phyloP scores from a whole-genome alignment of 345 rosid species.

The Odontarrhena argentea region DNA sequence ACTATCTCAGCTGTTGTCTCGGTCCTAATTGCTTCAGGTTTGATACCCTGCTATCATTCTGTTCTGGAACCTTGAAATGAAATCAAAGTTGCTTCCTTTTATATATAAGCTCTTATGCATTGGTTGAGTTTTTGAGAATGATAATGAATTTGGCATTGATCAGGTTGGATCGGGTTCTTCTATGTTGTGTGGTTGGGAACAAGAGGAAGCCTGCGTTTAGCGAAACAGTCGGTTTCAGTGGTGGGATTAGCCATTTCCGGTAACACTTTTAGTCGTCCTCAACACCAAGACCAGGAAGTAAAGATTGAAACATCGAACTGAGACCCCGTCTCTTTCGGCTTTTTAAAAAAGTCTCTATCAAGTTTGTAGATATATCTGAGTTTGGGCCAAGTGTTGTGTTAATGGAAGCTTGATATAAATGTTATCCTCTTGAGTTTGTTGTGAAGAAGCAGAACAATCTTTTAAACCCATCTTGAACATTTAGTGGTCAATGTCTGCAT shows the following conservation, averaged over 20 bases:
- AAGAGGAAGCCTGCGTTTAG: slow-evolving; percentile 59
- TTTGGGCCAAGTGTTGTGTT: slow-evolving; percentile 34
- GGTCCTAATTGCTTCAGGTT: slow-evolving; percentile 69
- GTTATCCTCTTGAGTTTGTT: not conserved
- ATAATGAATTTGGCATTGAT: slow-evolving; percentile 28
- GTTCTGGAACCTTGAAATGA: slow-evolving; percentile 20
- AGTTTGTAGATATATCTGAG: slow-evolving; percentile 27
- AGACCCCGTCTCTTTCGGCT: not conserved
- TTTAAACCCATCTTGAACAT: not conserved
- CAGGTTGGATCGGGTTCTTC: slow-evolving; percentile 94
- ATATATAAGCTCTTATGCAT: not conserved
- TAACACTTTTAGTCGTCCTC: slow-evolving; percentile 45
- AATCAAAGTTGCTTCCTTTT: slow-evolving; percentile 8
- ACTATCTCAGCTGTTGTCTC: slow-evolving; percentile 65
- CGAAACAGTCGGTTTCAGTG: slow-evolving; percentile 56
- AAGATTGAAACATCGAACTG: slow-evolving; percentile 19
- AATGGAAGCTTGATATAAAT: slow-evolving; percentile 11
- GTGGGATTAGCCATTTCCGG: slow-evolving; percentile 69
- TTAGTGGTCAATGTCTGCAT: slow-evolving; percentile 16
- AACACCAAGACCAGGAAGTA: slow-evolving; percentile 32
- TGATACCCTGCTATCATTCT: slow-evolving; percentile 25
- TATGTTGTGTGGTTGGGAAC: slow-evolving; percentile 69
- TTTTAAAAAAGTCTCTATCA: not conserved
- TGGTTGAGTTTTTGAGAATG: slow-evolving; percentile 5
- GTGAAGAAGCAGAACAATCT: slow-evolving; percentile 23